Conservation (phyloP, 768 basidiomycete genomes). For the Punctularia strigosozonata region DNA sequence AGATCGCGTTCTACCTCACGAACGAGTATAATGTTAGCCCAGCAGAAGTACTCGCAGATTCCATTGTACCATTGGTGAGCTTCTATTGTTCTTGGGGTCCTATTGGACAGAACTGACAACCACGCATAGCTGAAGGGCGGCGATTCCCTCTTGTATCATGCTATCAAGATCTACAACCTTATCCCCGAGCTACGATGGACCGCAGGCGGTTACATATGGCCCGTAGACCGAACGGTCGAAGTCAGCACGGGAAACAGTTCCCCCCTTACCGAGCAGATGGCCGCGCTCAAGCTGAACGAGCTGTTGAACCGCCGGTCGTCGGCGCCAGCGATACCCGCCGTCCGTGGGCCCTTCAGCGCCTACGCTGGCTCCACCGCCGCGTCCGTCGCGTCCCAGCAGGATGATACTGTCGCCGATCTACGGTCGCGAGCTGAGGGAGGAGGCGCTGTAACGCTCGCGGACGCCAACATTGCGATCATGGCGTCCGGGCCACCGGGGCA, state of each 20-base stretch:
- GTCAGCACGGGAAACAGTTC: constrained; percentile 12
- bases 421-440: constrained; percentile 50
- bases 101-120: neutral
- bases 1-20: constrained; percentile 60
- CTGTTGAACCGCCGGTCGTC: constrained; percentile 10
- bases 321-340: constrained; percentile 23
- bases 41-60: constrained; percentile 55
- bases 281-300: constrained; percentile 2
- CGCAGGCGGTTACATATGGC: constrained; percentile 78
- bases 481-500: constrained; percentile 28
- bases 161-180: constrained; percentile 67
- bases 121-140: constrained; percentile 56
- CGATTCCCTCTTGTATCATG: constrained; percentile 65
- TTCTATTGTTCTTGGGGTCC: constrained; percentile 1
- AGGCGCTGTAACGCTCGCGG: constrained; percentile 51
- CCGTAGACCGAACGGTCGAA: constrained; percentile 58
- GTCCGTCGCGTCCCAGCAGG: constrained; percentile 25
- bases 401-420: constrained; percentile 23
- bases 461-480: constrained; percentile 50
- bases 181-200: constrained; percentile 68
- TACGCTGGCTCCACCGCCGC: constrained; percentile 29
- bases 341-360: constrained; percentile 34
- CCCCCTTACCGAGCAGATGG: neutral
- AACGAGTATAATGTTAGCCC: constrained; percentile 64
- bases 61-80: constrained; percentile 54